Evolutionary conservation across 306 rosid genomes (phyloP), one percentile per base, ranked within the genome.

Genomic region (Gleditsia sinensis): DNA sequence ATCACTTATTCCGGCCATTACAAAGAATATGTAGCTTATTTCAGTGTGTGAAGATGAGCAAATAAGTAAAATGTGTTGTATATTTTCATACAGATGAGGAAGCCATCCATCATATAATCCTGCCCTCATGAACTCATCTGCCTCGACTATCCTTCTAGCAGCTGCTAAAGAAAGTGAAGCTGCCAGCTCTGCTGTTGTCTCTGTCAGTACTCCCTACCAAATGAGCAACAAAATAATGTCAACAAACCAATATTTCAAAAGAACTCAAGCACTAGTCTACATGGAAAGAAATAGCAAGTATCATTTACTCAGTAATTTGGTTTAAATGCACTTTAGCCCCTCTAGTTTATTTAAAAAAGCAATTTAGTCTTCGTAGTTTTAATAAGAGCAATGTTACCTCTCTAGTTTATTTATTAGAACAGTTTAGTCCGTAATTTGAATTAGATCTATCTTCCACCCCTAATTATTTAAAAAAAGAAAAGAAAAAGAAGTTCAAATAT

Each of bases 61-160:
- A 67, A 43, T 24, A 76, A 75, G 10, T 43, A 19, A 72, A 16
- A 50, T n/a, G 17, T 19, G n/a, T 21, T 37, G 13, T 28, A 69
- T 13, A 28, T 40, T 53, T 67, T 27, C 91, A 75, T 88, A 95
- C 99, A 95, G 80, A 86, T 92, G 79, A 65, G 99, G 99, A 60
- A 95, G 99, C 98, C 98, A 95, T 81, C 99, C 98, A 58, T 95
- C 99, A 72, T 95, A 95, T 72, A 88, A 78, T 55, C 97, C 99
- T 7, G 92, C 96, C 83, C 99, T 95, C 99, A 95, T 95, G 86
- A 95, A 95, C 82, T 83, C 96, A 81, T 95, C 98, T 3, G 99
- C 99, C 86, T 95, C 99, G 58, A 95, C 99, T 60, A 95, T 92
- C 83, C 99, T 95, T 84, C 99, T 90, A 36, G 99, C 91, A 53